Evolutionary conservation across 768 basidiomycete genomes (phyloP).

Genomic region (Phaeotremella skinneri): DNA sequence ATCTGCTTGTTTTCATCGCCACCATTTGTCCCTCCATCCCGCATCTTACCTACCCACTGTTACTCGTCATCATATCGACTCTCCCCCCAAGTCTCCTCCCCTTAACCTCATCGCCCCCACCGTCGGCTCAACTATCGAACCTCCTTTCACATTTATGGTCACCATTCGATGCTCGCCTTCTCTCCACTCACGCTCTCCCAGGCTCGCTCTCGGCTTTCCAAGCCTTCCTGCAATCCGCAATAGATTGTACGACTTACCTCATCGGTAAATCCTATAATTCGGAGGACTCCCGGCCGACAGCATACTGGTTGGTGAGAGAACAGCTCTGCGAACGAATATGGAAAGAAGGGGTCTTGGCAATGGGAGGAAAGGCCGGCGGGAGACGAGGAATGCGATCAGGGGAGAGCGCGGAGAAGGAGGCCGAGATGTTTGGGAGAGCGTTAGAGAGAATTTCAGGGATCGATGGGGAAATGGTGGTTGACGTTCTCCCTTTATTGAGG

Average conservation of each 20-base stretch:
- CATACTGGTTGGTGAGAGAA: slow-evolving; percentile 51
- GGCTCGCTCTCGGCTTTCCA: slow-evolving; percentile 56
- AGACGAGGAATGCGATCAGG: slow-evolving; percentile 19
- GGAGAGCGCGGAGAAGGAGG: slow-evolving; percentile 28
- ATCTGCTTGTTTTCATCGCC: slow-evolving; percentile 76
- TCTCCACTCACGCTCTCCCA: slow-evolving; percentile 60
- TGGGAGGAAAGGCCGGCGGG: slow-evolving; percentile 31
- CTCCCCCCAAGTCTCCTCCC: slow-evolving; percentile 59
- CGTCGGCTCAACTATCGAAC: slow-evolving; percentile 53
- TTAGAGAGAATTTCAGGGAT: slow-evolving; percentile 25
- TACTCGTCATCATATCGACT: slow-evolving; percentile 77
- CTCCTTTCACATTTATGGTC: slow-evolving; percentile 80
- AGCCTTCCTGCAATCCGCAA: slow-evolving; percentile 66
- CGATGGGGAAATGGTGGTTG: slow-evolving; percentile 6
- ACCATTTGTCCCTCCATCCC: slow-evolving; percentile 77
- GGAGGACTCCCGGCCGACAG: slow-evolving; percentile 47
- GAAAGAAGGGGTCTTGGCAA: slow-evolving; percentile 44
- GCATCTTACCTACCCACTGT: slow-evolving; percentile 72
- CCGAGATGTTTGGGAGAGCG: slow-evolving; percentile 31
- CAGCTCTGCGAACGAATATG: slow-evolving; percentile 53
- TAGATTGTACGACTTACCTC: slow-evolving; percentile 70
- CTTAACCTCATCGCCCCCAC: slow-evolving; percentile 10
- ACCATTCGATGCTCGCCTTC: slow-evolving; percentile 67
- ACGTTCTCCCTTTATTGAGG: slow-evolving; percentile 9
- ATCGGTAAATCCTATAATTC: slow-evolving; percentile 39